A percentile compares a stretch with the other conserved stretches of the same genome.
phyloP scores from a whole-genome alignment of 177 flowering plant species.

The Tripterygium wilfordii region DNA sequence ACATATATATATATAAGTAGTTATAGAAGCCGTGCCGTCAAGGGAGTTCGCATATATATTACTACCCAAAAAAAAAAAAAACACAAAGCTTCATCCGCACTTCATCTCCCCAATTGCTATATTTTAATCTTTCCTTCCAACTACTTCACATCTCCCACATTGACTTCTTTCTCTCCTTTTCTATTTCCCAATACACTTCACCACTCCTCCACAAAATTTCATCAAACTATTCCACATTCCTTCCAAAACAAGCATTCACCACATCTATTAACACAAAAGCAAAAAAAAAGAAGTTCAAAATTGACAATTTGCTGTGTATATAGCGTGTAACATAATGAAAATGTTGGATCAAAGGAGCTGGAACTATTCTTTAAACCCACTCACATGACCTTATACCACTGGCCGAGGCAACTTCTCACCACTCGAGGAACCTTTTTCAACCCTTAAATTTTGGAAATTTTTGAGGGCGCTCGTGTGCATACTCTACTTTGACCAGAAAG shows the following conservation, averaged over 20 bases:
- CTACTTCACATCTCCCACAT: not conserved
- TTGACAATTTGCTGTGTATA: no score
- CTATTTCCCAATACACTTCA: slow-evolving; percentile 10
- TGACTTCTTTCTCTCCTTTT: not conserved
- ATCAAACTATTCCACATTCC: not conserved
- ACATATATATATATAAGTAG: no score
- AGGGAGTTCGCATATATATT: slow-evolving; percentile 32
- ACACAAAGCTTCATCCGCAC: slow-evolving; percentile 36
- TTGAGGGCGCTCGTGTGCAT: slow-evolving; percentile 51
- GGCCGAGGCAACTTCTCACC: slow-evolving; percentile 29
- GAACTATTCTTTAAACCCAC: not conserved
- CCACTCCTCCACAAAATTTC: not conserved
- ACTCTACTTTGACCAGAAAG: slow-evolving; percentile 31
- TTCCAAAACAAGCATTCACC: not conserved
- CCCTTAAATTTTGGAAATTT: slow-evolving; percentile 44
- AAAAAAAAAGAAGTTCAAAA: no score
- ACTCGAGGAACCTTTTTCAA: slow-evolving; percentile 43
- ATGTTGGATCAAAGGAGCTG: no score
- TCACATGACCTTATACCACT: slow-evolving; percentile 3
- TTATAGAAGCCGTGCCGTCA: slow-evolving; percentile 76
- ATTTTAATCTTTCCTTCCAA: not conserved
- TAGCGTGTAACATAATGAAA: no score
- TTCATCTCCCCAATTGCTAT: slow-evolving; percentile 15
- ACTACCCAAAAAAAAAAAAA: slow-evolving; percentile 5
- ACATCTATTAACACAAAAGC: no score